Conservation (phyloP, 805 yeast species). For the Kuraishia piskuri region DNA sequence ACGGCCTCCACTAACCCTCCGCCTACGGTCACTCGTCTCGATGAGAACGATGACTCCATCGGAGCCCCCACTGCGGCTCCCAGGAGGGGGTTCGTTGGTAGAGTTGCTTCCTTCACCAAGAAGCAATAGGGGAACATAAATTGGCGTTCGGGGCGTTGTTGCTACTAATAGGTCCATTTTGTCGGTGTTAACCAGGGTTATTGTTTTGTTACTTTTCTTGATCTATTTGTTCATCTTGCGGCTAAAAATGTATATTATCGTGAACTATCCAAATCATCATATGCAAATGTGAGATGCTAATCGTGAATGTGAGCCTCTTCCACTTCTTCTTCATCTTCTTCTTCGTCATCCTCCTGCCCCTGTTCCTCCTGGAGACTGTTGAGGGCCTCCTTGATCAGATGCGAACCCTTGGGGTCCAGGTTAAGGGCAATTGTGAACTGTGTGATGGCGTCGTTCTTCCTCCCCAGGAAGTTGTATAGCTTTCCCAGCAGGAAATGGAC, state of each 20-base stretch:
- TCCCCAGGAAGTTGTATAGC: constrained; percentile 66
- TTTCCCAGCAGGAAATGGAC: constrained; percentile 89
- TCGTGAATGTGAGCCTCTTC: not conserved
- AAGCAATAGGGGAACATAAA: not conserved
- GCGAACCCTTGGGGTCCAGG: constrained; percentile 88
- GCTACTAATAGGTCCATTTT: too few relatives aligned
- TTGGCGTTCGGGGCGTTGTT: too few relatives aligned
- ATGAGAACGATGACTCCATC: constrained; percentile 1
- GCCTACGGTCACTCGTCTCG: constrained; percentile 10
- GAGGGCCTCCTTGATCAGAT: constrained; percentile 76
- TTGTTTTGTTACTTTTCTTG: not conserved
- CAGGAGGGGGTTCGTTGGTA: not conserved
- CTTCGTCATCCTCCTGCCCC: constrained; percentile 2
- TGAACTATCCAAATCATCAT: too few relatives aligned
- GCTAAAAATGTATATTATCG: not conserved
- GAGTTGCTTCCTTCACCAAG: constrained; percentile 1
- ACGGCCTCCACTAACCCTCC: constrained; percentile 10
- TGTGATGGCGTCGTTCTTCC: constrained; percentile 69
- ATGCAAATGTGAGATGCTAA: not conserved
- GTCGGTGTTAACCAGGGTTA: not conserved
- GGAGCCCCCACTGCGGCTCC: not conserved
- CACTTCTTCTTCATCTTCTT: not conserved
- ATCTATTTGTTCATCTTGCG: not conserved
- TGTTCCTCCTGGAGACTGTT: constrained; percentile 31
- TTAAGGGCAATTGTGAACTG: constrained; percentile 86